Base-by-base conservation (phyloP, 2,329 filamentous ascomycete genomes). In the Cordyceps cateniannulata region DNA sequence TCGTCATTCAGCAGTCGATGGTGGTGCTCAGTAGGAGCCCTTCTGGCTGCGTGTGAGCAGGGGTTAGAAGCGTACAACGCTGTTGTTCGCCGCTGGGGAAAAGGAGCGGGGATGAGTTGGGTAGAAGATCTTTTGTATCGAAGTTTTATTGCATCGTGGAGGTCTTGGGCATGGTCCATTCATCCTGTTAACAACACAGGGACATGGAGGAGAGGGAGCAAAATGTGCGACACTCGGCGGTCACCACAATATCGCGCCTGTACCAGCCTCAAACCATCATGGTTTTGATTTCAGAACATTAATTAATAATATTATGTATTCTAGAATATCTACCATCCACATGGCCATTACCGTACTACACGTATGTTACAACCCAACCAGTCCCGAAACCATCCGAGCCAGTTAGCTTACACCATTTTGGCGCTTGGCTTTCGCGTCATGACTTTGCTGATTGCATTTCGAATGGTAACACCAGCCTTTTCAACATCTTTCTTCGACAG, bases 401-500 rank as follows among this genome's bases (percentile, higher is more conserved):
- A 2, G 1, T 38, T 32, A n/a, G 7, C 12, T 61, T 40, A 60
- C 8, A 54, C 44, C 24, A 67, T 60, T 65, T 74, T 76, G 65
- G 62, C 72, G 69, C 78, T 85, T 29, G 79, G 74, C 72, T 85
- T 87, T 63, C 83, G 79, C 22, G 83, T 85, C 81, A 99, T 86
- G 63, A 98, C 86, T 77, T 96, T 97, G 56, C 93, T 96, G 66
- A 98, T 90, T 16, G 95, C 93, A 76, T 97, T 93, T 63, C 93
- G 83, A 66, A 99, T 93, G 10, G 85, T 87, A 8, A 88, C 86
- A 16, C 93, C 95, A 0, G 95, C 91, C 79, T 96, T 96, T 77
- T 99, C 96, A 59, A 93, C 89, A 73, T 99, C 95, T 78, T 96
- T 97, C 79, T 90, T 96, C 25, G 90, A 89, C 64, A 99, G 78